These are phyloP conservation scores for Giardia muris DNA, from an alignment of 208 protist genomes.

Conservation along the genomic window DNA sequence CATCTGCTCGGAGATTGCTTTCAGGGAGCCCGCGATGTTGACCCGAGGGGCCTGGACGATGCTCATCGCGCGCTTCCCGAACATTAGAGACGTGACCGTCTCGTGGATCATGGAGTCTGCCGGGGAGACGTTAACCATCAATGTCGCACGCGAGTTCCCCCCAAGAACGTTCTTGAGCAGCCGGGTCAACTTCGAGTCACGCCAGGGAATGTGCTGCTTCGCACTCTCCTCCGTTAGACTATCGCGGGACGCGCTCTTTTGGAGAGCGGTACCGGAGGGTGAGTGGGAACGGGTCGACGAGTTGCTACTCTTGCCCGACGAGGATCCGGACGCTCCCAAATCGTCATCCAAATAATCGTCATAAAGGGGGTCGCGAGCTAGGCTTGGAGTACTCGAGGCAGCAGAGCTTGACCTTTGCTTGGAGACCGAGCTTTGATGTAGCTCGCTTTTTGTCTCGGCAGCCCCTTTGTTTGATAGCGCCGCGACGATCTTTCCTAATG, in stretches of 20 bases:
- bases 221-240: background rate
- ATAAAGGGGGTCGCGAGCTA: background rate
- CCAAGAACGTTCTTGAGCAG: conserved; percentile 67
- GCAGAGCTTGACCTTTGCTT: background rate
- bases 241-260: background rate
- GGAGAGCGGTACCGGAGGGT: background rate
- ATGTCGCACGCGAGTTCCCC: conserved; percentile 58
- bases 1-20: conserved; percentile 25
- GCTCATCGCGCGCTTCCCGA: conserved; percentile 52
- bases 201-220: conserved; percentile 42
- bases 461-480: conserved; percentile 26
- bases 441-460: background rate
- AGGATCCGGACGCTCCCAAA: background rate
- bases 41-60: conserved; percentile 37
- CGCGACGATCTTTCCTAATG: conserved; percentile 28
- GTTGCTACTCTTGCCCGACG: background rate
- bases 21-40: conserved; percentile 17
- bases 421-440: background rate
- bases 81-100: conserved; percentile 59
- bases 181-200: conserved; percentile 70
- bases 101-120: conserved; percentile 52
- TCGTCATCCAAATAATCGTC: background rate
- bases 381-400: background rate
- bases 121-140: conserved; percentile 59
- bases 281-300: background rate